Evolutionary conservation across 768 basidiomycete species (phyloP).

Genomic region (Leccinum rimulosum): DNA sequence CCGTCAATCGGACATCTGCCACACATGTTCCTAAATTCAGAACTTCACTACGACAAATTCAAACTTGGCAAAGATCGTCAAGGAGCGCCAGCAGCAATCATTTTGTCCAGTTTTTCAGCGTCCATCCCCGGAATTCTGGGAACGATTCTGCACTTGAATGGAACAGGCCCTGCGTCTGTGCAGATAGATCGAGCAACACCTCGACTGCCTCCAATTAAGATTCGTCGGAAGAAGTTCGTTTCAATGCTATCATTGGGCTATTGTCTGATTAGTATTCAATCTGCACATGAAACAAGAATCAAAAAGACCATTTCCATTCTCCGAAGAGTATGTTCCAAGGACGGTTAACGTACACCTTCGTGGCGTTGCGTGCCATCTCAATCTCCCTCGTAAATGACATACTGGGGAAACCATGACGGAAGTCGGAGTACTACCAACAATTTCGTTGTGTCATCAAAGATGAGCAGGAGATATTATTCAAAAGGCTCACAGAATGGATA

Average conservation of each 20-base stretch:
- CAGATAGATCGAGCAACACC: no score
- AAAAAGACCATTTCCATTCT: neutral
- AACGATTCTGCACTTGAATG: no score
- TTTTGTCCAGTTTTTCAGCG: no score
- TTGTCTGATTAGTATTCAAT: neutral
- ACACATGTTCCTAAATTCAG: no score
- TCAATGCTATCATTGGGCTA: neutral
- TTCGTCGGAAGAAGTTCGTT: neutral
- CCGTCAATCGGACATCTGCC: no score
- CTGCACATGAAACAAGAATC: neutral
- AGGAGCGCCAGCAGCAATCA: no score
- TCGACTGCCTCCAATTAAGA: neutral
- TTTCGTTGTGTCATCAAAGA: neutral
- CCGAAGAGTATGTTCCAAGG: neutral
- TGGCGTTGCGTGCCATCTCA: neutral
- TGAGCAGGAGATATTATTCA: neutral
- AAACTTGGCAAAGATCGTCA: no score
- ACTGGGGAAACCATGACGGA: neutral
- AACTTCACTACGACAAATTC: no score
- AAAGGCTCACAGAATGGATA: neutral
- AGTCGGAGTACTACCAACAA: neutral
- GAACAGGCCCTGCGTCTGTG: no score
- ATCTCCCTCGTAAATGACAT: neutral
- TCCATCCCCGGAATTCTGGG: no score
- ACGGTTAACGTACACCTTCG: neutral